Percentiles rank a stretch among this genome's conserved stretches.
These are phyloP conservation scores for Sarcocystis neurona DNA, from an alignment of 169 alveolate species.

Conservation along the genomic window DNA sequence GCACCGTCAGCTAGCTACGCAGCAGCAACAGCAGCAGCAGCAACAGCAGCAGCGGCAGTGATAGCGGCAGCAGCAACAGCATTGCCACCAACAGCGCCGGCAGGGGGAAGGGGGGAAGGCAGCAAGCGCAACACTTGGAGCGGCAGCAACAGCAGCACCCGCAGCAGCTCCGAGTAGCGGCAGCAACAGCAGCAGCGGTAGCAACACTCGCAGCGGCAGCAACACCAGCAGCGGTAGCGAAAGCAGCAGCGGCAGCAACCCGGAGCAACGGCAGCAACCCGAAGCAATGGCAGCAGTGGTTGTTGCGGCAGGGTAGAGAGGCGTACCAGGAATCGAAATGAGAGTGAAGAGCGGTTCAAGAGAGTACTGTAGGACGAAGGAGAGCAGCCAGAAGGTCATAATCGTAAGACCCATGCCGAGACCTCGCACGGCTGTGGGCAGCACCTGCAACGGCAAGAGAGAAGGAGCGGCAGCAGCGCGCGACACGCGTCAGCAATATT, in stretches of 20 bases:
- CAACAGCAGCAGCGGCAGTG: neutral
- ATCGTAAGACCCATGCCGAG: slow-evolving; percentile 53
- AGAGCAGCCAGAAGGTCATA: slow-evolving; percentile 41
- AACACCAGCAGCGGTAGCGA: neutral
- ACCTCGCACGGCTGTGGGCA: slow-evolving; percentile 46
- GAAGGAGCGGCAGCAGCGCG: neutral
- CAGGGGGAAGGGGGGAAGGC: neutral
- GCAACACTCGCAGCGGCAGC: neutral
- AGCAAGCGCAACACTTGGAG: neutral
- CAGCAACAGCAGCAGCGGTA: neutral
- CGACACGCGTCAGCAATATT: no score
- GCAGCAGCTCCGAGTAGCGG: no score
- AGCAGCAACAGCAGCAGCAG: slow-evolving; percentile 13
- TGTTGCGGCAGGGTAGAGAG: slow-evolving; percentile 29
- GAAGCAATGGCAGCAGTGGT: neutral
- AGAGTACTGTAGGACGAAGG: slow-evolving; percentile 42
- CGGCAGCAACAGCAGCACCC: neutral
- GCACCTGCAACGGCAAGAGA: slow-evolving; percentile 12
- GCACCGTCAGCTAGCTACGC: slow-evolving; percentile 16
- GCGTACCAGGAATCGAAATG: slow-evolving; percentile 24
- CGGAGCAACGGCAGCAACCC: neutral
- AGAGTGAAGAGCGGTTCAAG: slow-evolving; percentile 39
- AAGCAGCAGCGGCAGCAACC: slow-evolving; percentile 23
- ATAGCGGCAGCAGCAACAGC: slow-evolving; percentile 14
- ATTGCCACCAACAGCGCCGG: neutral